These are phyloP conservation scores for Sporisorium sorghi DNA, from an alignment of 1,284 basidiomycete genomes.

Conservation along the genomic window DNA sequence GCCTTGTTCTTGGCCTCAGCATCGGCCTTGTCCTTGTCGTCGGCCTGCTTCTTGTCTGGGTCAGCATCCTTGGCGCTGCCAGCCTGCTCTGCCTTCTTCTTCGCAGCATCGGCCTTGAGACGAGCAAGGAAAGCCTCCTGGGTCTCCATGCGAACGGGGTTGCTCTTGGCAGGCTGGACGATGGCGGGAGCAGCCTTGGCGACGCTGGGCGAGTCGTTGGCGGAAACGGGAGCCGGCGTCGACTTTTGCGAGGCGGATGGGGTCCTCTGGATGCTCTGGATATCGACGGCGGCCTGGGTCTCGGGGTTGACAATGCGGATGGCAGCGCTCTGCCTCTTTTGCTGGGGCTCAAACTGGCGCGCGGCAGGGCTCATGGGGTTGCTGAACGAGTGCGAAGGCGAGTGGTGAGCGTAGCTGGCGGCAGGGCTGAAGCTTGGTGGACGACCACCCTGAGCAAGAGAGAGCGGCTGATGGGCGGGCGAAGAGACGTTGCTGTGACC, in stretches of 20 bases:
- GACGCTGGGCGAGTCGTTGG: constrained; percentile 38
- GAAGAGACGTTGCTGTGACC: constrained; percentile 51
- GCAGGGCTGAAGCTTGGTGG: constrained; percentile 48
- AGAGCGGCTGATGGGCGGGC: constrained; percentile 50
- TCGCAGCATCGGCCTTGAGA: constrained; percentile 58
- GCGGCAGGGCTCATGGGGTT: constrained; percentile 67
- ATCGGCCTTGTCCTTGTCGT: constrained; percentile 38
- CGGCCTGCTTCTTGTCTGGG: constrained; percentile 35
- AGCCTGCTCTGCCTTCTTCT: constrained; percentile 56
- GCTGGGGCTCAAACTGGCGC: constrained; percentile 65
- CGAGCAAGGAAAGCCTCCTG: constrained; percentile 60
- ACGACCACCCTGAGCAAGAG: constrained; percentile 45
- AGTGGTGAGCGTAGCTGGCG: constrained; percentile 50
- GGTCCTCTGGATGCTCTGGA: constrained; percentile 54
- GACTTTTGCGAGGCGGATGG: constrained; percentile 32
- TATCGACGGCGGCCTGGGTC: constrained; percentile 65
- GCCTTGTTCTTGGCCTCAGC: constrained; percentile 49
- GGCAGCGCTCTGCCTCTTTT: constrained; percentile 65
- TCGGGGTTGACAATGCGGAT: constrained; percentile 69
- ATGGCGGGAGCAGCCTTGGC: constrained; percentile 33
- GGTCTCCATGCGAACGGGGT: constrained; percentile 61
- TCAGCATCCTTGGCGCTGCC: constrained; percentile 39
- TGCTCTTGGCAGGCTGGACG: constrained; percentile 51
- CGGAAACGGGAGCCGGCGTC: constrained; percentile 31
- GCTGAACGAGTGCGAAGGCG: constrained; percentile 61